Conservation (phyloP, 371 early-diverging fungal genomes). For the Mucor mucedo region DNA sequence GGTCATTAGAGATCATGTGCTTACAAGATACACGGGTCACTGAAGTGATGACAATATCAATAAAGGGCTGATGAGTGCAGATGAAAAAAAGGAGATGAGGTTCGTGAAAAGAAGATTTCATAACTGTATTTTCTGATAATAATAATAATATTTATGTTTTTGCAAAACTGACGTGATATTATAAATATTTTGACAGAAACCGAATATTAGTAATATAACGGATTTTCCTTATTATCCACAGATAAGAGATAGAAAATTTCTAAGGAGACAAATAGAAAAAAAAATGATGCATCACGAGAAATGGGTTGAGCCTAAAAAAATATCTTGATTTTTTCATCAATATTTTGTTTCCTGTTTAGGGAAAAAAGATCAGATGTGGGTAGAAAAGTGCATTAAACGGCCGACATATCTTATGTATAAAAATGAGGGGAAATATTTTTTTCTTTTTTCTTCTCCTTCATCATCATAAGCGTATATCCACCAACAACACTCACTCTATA, state of each 20-base stretch:
- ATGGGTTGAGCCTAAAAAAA: neutral
- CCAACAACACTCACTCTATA: neutral
- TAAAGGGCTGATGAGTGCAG: no score
- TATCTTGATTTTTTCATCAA: constrained; percentile 26
- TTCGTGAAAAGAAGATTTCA: no score
- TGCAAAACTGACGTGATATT: neutral
- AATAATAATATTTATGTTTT: no score
- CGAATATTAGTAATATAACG: neutral
- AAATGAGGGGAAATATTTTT: constrained; percentile 7
- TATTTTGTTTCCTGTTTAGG: constrained; percentile 16
- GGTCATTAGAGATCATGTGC: no score
- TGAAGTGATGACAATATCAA: no score
- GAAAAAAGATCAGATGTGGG: constrained; percentile 30
- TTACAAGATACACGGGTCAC: no score
- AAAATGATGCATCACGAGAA: neutral
- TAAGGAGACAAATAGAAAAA: neutral
- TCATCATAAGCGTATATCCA: no score
- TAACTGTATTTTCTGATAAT: no score
- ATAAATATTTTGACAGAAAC: neutral
- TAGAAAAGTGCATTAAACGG: constrained; percentile 2
- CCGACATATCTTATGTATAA: constrained; percentile 18
- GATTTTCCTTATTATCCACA: neutral
- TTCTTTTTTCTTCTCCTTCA: constrained; percentile 11
- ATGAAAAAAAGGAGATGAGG: no score
- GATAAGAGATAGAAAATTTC: neutral